Evolutionary conservation across 2,329 filamentous ascomycete species (phyloP).

Genomic region (Venturia aucupariae): DNA sequence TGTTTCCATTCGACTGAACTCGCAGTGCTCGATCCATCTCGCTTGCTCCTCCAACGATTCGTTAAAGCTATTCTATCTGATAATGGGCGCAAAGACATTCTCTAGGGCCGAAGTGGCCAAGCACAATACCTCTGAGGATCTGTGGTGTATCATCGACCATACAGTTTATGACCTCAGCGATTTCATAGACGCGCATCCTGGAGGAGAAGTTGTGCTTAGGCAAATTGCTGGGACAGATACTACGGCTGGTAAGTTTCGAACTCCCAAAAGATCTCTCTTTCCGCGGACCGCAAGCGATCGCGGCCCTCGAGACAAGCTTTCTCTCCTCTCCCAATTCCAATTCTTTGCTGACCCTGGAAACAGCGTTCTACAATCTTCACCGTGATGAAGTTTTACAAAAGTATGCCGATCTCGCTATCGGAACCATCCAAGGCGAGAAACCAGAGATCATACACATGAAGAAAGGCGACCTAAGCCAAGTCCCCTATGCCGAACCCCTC

Average conservation of each 20-base stretch:
- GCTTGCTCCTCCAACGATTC: not conserved
- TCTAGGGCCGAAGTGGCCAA: slow-evolving; percentile 55
- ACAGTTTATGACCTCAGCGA: slow-evolving; percentile 81
- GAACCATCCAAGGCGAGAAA: slow-evolving; percentile 64
- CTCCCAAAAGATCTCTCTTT: slow-evolving; percentile 15
- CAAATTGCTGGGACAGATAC: slow-evolving; percentile 78
- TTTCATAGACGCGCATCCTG: slow-evolving; percentile 77
- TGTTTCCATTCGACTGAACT: not conserved
- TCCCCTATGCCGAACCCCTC: slow-evolving; percentile 77
- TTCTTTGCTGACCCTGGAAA: not conserved
- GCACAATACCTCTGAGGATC: slow-evolving; percentile 64
- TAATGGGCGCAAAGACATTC: not conserved
- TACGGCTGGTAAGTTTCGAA: slow-evolving; percentile 34
- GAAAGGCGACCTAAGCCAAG: slow-evolving; percentile 61
- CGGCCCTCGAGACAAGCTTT: not conserved
- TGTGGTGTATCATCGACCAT: slow-evolving; percentile 80
- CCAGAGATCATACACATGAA: slow-evolving; percentile 61
- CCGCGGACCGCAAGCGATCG: not conserved
- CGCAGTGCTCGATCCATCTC: not conserved
- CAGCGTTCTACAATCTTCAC: slow-evolving; percentile 84
- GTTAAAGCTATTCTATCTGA: not conserved
- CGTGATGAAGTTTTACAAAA: slow-evolving; percentile 80
- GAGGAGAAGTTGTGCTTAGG: slow-evolving; percentile 67
- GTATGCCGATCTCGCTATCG: slow-evolving; percentile 66
- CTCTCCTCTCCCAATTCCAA: slow-evolving; percentile 18